Percentiles rank a stretch among this genome's conserved stretches.
Conservation (phyloP, 257 asterid genomes). For the Plantago elongata region DNA sequence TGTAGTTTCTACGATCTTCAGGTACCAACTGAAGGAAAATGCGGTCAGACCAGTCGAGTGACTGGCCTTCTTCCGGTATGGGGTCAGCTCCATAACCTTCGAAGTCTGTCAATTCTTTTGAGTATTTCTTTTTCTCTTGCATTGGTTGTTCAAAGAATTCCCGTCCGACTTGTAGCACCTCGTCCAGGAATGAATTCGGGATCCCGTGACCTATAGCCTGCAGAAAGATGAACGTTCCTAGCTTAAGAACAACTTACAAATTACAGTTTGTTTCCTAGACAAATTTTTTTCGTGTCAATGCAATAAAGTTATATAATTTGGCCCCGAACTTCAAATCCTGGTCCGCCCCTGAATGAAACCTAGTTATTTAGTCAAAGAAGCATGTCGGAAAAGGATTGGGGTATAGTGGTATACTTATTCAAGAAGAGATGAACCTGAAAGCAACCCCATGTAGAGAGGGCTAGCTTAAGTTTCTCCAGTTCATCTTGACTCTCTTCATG, state of each 20-base stretch:
- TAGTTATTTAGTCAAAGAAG: no score
- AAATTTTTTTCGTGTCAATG: no score
- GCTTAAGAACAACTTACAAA: background rate
- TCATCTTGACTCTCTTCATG: conserved; percentile 19
- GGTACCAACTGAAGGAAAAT: conserved; percentile 34
- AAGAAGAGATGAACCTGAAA: conserved; percentile 37
- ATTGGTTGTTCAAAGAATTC: conserved; percentile 42
- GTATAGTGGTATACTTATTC: no score
- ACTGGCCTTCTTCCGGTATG: conserved; percentile 49
- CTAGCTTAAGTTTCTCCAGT: conserved; percentile 34
- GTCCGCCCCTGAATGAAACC: no score
- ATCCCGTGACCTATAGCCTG: conserved; percentile 55
- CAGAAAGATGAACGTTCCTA: background rate
- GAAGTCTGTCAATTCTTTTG: conserved; percentile 38
- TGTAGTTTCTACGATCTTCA: conserved; percentile 36
- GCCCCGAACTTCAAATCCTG: no score
- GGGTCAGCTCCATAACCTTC: conserved; percentile 69
- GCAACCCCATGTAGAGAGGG: conserved; percentile 58
- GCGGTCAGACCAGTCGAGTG: conserved; percentile 61
- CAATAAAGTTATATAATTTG: no score
- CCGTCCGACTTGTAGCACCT: conserved; percentile 28
- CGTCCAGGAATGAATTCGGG: conserved; percentile 30
- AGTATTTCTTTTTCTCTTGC: conserved; percentile 51
- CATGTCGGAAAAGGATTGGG: no score
- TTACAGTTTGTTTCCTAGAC: no score